phyloP scores from a whole-genome alignment of 768 basidiomycete genomes.

The Tylopilus felleus region DNA sequence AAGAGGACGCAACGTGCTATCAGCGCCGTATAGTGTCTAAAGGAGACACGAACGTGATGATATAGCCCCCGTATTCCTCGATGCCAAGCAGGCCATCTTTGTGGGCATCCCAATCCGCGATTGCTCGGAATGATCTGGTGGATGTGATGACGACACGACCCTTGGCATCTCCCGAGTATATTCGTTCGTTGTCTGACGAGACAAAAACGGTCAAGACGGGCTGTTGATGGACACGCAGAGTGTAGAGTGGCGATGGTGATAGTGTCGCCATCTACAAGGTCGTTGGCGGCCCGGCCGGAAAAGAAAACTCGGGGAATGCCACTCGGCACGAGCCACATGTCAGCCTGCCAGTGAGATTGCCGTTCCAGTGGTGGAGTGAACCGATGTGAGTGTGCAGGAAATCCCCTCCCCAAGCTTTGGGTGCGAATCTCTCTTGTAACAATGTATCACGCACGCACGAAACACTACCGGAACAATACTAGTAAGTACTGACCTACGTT shows the following conservation, averaged over 20 bases:
- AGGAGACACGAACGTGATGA: conserved; percentile 70
- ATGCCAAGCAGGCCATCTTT: conserved; percentile 71
- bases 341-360: too few relatives aligned
- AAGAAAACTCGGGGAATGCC: neutral
- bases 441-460: too few relatives aligned
- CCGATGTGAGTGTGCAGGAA: too few relatives aligned
- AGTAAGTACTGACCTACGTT: too few relatives aligned
- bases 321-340: too few relatives aligned
- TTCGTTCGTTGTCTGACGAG: conserved; percentile 69
- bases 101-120: conserved; percentile 78
- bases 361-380: too few relatives aligned
- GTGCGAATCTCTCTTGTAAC: too few relatives aligned
- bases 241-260: conserved; percentile 65
- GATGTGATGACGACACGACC: conserved; percentile 79
- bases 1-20: neutral
- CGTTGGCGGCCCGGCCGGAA: too few relatives aligned
- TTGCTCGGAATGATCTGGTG: conserved; percentile 68
- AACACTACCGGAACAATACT: too few relatives aligned
- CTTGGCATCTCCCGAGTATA: conserved; percentile 83
- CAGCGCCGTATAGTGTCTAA: neutral
- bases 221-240: conserved; percentile 69
- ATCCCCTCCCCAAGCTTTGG: too few relatives aligned
- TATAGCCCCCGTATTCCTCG: conserved; percentile 61
- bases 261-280: conserved; percentile 8
- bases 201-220: conserved; percentile 59